These are phyloP conservation scores for Phytophthora europaea DNA, from an alignment of 352 stramenopile genomes.

Conservation along the genomic window DNA sequence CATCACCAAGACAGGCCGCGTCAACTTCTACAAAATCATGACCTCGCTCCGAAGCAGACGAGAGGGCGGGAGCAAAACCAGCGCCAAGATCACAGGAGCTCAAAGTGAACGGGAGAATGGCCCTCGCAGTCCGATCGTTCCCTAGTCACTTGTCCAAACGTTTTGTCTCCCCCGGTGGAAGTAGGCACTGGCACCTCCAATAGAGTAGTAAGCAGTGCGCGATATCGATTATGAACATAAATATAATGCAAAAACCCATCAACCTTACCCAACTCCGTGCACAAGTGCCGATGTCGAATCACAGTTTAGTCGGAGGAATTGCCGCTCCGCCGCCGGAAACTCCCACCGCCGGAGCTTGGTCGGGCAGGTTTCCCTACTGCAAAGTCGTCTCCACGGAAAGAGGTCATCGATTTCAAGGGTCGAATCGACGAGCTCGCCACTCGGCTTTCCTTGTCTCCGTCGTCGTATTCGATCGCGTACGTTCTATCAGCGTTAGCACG, in stretches of 20 bases:
- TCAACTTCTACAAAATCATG: constrained; percentile 36
- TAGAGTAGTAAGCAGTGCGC: constrained; percentile 21
- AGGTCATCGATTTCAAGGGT: constrained; percentile 33
- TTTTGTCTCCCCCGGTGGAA: constrained; percentile 2
- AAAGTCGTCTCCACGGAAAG: constrained; percentile 43
- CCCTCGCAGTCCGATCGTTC: constrained; percentile 6
- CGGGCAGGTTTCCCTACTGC: constrained; percentile 44
- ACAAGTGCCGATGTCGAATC: not conserved
- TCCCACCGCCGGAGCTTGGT: constrained; percentile 32
- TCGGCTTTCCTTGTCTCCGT: constrained; percentile 69
- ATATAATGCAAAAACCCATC: constrained; percentile 22
- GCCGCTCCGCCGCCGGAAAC: constrained; percentile 49
- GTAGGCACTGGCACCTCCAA: constrained; percentile 10
- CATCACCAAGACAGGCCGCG: constrained; percentile 28
- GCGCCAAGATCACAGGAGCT: constrained; percentile 19
- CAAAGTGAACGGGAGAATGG: constrained; percentile 13
- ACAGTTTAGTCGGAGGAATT: constrained; percentile 56
- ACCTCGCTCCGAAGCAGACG: constrained; percentile 35
- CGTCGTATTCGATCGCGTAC: constrained; percentile 82
- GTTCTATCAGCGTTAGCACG: constrained; percentile 60
- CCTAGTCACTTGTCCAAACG: constrained; percentile 6
- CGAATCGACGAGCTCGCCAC: constrained; percentile 52
- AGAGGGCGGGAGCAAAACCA: constrained; percentile 28
- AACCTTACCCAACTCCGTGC: constrained; percentile 1
- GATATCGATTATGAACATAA: constrained; percentile 32